Evolutionary conservation across 2,329 filamentous ascomycete genomes (phyloP), one percentile per base, ranked within the genome.

Genomic region (Chaetomium globosum): DNA sequence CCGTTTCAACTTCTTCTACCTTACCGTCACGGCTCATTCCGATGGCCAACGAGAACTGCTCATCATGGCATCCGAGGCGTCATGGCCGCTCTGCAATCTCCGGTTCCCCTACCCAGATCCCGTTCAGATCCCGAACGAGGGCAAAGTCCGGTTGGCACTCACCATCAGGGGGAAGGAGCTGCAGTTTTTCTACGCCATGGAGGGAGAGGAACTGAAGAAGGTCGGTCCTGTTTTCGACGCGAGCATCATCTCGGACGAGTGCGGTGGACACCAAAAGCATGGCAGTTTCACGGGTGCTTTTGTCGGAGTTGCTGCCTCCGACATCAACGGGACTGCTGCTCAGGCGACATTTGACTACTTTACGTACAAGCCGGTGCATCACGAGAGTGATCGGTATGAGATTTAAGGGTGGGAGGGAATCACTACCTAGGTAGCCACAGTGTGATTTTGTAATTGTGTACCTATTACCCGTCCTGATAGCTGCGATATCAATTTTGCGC

Each of bases 251-350:
- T 85, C 81, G 12, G 86, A 89, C 69, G 86, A 89, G 75, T 88
- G 86, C 64, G 86, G 86, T 10, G 86, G 85, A 0, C 85, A 88
- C 67, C 80, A 83, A 66, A 80, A 77, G 2, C 84, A 88, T 67
- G 86, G 86, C 1, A 88, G 86, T 73, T 89, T 88, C 67, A 88
- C 86, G 0, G 86, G 86, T 0, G 84, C 86, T 0, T 86, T 86
- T 76, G 81, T 85, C 0, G 84, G 84, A 0, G 74, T 86, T 67
- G 83, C 84, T 0, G 82, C 81, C 49, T 85, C 83, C 3, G 84
- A 86, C 72, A 62, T 85, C 51, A 85, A 86, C 63, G 84, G 84
- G 2, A 80, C 79, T 19, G 81, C 76, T 9, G 67, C 74, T 61
- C 73, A 75, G 60, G 83, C 84, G 0, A 75, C 66, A 4, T 86